Percentiles rank a stretch among this genome's conserved stretches.
These are phyloP conservation scores for Geotrichum restrictum DNA, from an alignment of 1,139 yeast genomes.

Conservation along the genomic window DNA sequence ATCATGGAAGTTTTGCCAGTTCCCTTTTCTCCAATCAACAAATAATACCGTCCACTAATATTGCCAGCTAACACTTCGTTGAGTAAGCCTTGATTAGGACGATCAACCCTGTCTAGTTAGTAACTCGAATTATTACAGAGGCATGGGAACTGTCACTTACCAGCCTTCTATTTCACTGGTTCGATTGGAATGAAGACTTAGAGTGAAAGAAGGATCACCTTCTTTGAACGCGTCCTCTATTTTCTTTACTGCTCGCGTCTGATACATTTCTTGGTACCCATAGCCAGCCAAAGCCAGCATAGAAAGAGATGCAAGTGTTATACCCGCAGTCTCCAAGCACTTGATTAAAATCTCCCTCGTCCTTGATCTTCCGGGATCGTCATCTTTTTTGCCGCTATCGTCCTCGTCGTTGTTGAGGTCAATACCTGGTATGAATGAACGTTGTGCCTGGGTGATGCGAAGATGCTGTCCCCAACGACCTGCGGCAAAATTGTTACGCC, in stretches of 20 bases:
- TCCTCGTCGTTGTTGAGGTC: constrained; percentile 11
- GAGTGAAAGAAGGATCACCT: constrained; percentile 54
- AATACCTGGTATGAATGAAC: constrained; percentile 4
- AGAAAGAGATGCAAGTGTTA: constrained; percentile 68
- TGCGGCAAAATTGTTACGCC: background rate
- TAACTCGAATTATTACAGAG: background rate
- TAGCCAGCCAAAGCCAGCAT: constrained; percentile 71
- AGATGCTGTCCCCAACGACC: background rate
- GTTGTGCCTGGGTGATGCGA: background rate
- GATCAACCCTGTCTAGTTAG: constrained; percentile 44
- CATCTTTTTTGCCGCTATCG: background rate
- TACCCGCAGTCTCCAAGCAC: constrained; percentile 67
- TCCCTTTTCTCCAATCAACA: constrained; percentile 79
- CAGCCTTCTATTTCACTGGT: constrained; percentile 42
- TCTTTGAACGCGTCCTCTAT: constrained; percentile 64
- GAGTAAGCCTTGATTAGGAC: constrained; percentile 63
- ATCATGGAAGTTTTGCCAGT: constrained; percentile 78
- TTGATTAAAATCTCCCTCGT: constrained; percentile 43
- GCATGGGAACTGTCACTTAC: constrained; percentile 12
- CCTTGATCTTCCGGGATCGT: constrained; percentile 10
- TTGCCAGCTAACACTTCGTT: constrained; percentile 66
- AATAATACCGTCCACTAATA: constrained; percentile 61
- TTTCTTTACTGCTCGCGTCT: constrained; percentile 56
- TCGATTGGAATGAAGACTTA: constrained; percentile 51
- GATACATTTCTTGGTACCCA: constrained; percentile 62